phyloP scores from a whole-genome alignment of 257 asterid genomes.

The Plantago elongata region DNA sequence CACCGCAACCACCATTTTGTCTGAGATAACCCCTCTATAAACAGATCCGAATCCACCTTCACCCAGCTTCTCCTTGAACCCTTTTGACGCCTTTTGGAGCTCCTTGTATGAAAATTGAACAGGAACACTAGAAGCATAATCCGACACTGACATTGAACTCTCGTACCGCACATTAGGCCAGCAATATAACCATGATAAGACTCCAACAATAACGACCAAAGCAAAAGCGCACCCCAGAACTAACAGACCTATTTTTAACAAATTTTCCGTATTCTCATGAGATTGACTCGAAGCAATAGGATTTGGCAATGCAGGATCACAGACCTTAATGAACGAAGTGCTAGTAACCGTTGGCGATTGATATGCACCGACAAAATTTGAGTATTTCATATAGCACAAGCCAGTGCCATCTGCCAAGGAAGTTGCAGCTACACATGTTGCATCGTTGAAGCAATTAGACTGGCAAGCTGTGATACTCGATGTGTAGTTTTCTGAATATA shows the following conservation, averaged over 20 bases:
- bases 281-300: conserved; percentile 17
- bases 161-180: conserved; percentile 41
- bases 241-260: conserved; percentile 37
- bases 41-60: conserved; percentile 42
- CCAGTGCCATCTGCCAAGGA: conserved; percentile 71
- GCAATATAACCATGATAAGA: conserved; percentile 37
- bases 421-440: conserved; percentile 51
- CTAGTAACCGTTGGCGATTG: conserved; percentile 54
- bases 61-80: conserved; percentile 35
- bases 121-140: conserved; percentile 77
- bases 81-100: conserved; percentile 28
- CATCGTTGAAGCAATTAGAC: conserved; percentile 35
- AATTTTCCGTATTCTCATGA: conserved; percentile 8
- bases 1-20: conserved; percentile 38
- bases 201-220: conserved; percentile 31
- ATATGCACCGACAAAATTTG: conserved; percentile 47
- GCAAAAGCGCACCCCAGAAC: conserved; percentile 34
- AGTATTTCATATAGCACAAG: conserved; percentile 47
- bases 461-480: conserved; percentile 43
- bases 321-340: conserved; percentile 61
- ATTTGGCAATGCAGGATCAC: conserved; percentile 49
- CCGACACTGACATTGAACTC: conserved; percentile 46
- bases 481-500: conserved; percentile 29
- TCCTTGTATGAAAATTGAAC: conserved; percentile 43
- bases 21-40: conserved; percentile 31